Base-by-base conservation (phyloP, 345 rosid genomes). In the Diplotaxis tenuifolia region DNA sequence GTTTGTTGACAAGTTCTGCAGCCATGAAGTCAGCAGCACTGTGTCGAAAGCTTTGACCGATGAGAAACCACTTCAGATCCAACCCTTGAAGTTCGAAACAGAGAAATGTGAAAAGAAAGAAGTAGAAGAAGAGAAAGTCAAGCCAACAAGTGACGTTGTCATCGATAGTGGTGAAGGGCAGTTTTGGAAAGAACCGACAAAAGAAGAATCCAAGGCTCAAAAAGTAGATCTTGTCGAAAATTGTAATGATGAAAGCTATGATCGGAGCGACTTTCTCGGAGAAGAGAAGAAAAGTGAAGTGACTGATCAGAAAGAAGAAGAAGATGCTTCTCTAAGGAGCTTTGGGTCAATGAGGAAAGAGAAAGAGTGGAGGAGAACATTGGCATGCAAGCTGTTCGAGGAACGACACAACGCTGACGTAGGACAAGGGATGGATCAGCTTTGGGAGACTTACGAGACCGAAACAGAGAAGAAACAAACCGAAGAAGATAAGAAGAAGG, bases 321-420 rank as follows among this genome's bases (percentile, higher is more conserved):
- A 70, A 64, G 79, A 53, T 67, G 73, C 66, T 32, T 2, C 53
- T 57, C 83, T 85, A 0, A 85, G 82, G 62, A 87, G 88, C 76
- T 86, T 72, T 14, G 95, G 96, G 56, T 89, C 99, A 25, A 91
- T 88, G 92, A 90, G 93, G 73, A 86, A 77, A 65, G 96, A 88
- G 25, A 92, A 88, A 66, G 99, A 95, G 75, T 91, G 99, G 99
- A 91, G 86, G 57, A 87, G 99, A 83, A 95, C 99, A 20, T 64
- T 95, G 62, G 97, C 99, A 1, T 85, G 99, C 83, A 95, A 95
- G 82, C 86, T 92, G 4, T 92, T 88, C 21, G 96, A 95, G 63
- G 99, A 95, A 83, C 82, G 97, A 70, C 92, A 85, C 78, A 86
- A 80, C 61, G 65, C 67, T 32, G 81, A 67, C 21, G 78, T 63